A percentile compares a stretch with the other conserved stretches of the same genome.
phyloP scores from a whole-genome alignment of 768 basidiomycete species.

The Steccherinum ochraceum region DNA sequence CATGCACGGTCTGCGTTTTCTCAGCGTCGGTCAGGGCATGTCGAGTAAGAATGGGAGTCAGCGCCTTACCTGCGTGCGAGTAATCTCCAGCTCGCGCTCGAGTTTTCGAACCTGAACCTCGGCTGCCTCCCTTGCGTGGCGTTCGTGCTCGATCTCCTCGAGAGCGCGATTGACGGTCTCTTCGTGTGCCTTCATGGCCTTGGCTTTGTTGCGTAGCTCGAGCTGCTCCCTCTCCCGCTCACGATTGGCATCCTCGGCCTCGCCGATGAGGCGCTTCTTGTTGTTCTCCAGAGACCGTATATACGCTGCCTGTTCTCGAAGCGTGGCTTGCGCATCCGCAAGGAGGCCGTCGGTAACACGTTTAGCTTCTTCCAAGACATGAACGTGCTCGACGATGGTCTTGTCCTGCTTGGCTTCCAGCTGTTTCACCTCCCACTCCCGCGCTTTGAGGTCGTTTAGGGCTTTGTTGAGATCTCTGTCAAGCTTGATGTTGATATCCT shows the following conservation, averaged over 20 bases:
- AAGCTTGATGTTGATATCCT: slow-evolving; percentile 63
- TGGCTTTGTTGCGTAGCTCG: slow-evolving; percentile 64
- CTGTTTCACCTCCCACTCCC: slow-evolving; percentile 84
- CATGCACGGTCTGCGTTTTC: slow-evolving; percentile 44
- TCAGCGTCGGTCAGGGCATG: slow-evolving; percentile 58
- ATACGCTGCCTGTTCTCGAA: slow-evolving; percentile 66
- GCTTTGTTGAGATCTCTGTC: slow-evolving; percentile 80
- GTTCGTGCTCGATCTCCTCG: slow-evolving; percentile 61
- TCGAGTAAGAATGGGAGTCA: slow-evolving; percentile 27
- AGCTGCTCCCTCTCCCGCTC: slow-evolving; percentile 68
- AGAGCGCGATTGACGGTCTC: slow-evolving; percentile 51
- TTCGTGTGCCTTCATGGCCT: slow-evolving; percentile 54
- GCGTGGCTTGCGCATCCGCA: slow-evolving; percentile 69
- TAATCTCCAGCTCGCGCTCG: slow-evolving; percentile 52
- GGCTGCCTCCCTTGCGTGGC: slow-evolving; percentile 55
- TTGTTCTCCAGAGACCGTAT: slow-evolving; percentile 86
- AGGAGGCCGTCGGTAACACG: slow-evolving; percentile 90
- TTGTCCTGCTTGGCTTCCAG: slow-evolving; percentile 87
- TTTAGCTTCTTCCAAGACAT: slow-evolving; percentile 95
- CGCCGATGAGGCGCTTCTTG: slow-evolving; percentile 63
- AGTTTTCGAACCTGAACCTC: slow-evolving; percentile 56
- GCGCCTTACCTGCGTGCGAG: slow-evolving; percentile 52
- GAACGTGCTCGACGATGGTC: slow-evolving; percentile 97
- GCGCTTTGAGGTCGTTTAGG: slow-evolving; percentile 69
- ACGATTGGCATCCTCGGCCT: slow-evolving; percentile 76